Conservation (phyloP, 164 flowering plant species). For the Vitis rupestris region DNA sequence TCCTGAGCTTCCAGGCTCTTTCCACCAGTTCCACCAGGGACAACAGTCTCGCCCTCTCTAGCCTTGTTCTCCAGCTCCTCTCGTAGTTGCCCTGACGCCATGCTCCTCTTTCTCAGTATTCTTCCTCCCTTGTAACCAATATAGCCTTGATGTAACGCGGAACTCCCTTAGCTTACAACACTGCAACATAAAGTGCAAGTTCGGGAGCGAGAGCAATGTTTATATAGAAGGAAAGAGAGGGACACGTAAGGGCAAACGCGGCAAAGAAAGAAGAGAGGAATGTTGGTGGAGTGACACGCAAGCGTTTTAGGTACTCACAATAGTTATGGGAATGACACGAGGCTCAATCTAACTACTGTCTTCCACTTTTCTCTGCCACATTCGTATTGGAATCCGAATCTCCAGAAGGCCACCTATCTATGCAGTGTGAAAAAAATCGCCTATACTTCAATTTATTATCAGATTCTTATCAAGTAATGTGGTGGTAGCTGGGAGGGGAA, state of each 20-base stretch:
- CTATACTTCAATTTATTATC: no score
- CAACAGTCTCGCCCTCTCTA: slow-evolving; percentile 69
- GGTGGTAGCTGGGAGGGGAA: no score
- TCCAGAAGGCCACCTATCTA: no score
- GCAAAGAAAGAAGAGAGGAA: slow-evolving; percentile 7
- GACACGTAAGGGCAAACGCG: slow-evolving; percentile 25
- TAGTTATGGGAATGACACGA: slow-evolving; percentile 16
- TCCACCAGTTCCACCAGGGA: slow-evolving; percentile 83
- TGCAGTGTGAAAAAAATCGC: no score
- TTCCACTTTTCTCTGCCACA: no score
- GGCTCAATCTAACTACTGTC: background rate
- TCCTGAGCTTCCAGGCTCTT: slow-evolving; percentile 84
- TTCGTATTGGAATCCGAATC: no score
- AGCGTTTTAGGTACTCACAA: background rate
- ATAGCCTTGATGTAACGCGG: background rate
- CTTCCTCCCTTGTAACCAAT: no score
- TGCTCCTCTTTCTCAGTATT: no score
- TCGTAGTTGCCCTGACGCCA: slow-evolving; percentile 11
- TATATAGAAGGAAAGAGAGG: background rate
- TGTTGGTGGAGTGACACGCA: slow-evolving; percentile 14
- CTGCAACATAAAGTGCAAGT: background rate
- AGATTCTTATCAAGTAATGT: no score
- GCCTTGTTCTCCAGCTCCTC: slow-evolving; percentile 64
- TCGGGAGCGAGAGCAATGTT: background rate
- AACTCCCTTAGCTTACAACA: background rate